phyloP scores from a whole-genome alignment of 495 filamentous ascomycete genomes.

The Ascobolus immersus region DNA sequence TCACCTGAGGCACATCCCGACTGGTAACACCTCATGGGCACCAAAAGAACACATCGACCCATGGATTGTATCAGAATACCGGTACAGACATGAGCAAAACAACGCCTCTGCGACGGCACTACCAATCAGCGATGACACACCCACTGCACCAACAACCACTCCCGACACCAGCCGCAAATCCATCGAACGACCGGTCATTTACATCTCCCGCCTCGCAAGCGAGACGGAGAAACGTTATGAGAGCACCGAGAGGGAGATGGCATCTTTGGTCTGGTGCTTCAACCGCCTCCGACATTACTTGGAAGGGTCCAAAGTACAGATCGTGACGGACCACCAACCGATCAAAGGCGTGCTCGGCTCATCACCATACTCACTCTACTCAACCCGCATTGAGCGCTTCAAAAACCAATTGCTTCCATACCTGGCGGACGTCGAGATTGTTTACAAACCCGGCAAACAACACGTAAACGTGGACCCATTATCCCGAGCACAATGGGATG shows the following conservation, averaged over 20 bases:
- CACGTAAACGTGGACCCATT: background rate
- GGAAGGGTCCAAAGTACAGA: background rate
- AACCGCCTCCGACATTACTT: slow-evolving; percentile 1
- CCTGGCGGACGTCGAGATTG: background rate
- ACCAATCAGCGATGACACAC: too few species aligned
- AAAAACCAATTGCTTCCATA: background rate
- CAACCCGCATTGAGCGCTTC: background rate
- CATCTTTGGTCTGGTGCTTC: background rate
- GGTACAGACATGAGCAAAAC: background rate
- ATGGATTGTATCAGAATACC: background rate
- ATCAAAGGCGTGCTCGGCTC: background rate
- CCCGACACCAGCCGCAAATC: background rate
- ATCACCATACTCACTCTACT: background rate
- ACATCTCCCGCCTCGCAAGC: slow-evolving; percentile 1
- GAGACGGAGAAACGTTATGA: background rate
- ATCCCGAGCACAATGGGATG: background rate
- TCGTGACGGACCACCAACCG: background rate
- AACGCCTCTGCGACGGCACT: too few species aligned
- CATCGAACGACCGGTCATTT: slow-evolving; percentile 3
- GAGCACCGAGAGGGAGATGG: slow-evolving; percentile 1
- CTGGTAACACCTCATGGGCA: background rate
- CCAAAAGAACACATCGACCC: background rate
- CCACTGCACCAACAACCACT: too few species aligned
- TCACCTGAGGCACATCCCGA: background rate
- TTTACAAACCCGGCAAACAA: background rate